Evolutionary conservation across 768 basidiomycete species (phyloP).

Genomic region (Boletus subparvulus): DNA sequence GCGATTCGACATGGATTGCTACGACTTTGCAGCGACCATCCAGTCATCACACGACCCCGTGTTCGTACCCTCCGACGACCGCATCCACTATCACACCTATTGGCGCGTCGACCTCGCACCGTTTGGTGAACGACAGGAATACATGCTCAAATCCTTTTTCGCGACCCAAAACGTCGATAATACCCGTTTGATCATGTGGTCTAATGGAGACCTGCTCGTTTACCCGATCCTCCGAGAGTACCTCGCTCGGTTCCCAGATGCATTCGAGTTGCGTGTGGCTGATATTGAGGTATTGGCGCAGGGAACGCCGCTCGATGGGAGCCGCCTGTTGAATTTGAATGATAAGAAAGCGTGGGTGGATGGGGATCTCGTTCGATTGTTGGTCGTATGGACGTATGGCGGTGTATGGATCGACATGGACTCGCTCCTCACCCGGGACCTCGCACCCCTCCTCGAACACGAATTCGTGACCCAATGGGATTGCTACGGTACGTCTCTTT

Average conservation of each 20-base stretch:
- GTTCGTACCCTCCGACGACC: slow-evolving; percentile 36
- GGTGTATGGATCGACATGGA: slow-evolving; percentile 99
- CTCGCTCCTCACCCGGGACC: slow-evolving; percentile 83
- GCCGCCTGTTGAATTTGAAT: slow-evolving; percentile 51
- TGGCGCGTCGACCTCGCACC: slow-evolving; percentile 88
- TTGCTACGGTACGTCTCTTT: slow-evolving; percentile 73
- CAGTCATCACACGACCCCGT: slow-evolving; percentile 28
- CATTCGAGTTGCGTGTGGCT: slow-evolving; percentile 69
- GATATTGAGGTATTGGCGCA: slow-evolving; percentile 64
- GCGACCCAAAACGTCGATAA: slow-evolving; percentile 76
- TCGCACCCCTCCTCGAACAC: slow-evolving; percentile 84
- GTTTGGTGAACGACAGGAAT: slow-evolving; percentile 81
- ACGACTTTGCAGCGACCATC: slow-evolving; percentile 87
- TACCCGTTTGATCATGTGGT: slow-evolving; percentile 83
- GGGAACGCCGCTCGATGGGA: slow-evolving; percentile 77
- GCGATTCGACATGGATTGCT: slow-evolving; percentile 84
- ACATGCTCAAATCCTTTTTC: slow-evolving; percentile 91
- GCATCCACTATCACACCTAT: slow-evolving; percentile 83
- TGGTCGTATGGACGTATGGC: slow-evolving; percentile 87
- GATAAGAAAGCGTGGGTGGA: slow-evolving; percentile 93
- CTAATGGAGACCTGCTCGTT: slow-evolving; percentile 70
- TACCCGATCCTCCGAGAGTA: slow-evolving; percentile 63
- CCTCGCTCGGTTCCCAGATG: slow-evolving; percentile 58
- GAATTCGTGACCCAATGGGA: slow-evolving; percentile 99
- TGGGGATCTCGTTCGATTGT: slow-evolving; percentile 85